A percentile compares a stretch with the other conserved stretches of the same genome.
These are phyloP conservation scores for Claviceps fusiformis DNA, from an alignment of 2,329 filamentous ascomycete species.

Conservation along the genomic window DNA sequence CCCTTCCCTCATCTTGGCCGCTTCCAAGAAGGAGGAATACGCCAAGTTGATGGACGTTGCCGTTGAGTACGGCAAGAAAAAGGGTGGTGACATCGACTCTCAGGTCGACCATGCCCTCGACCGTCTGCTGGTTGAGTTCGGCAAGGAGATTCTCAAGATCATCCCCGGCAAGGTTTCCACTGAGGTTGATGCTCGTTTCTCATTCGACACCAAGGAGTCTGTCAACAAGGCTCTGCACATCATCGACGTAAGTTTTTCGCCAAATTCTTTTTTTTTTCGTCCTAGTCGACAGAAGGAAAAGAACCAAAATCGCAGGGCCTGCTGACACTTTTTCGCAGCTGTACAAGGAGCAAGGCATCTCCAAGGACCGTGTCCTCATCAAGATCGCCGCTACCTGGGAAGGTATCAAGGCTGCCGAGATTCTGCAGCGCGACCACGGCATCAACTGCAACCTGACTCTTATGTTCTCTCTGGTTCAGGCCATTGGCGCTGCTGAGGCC, in stretches of 20 bases:
- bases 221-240: constrained; percentile 94
- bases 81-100: constrained; percentile 54
- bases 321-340: constrained; percentile 42
- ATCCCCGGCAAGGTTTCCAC: constrained; percentile 98
- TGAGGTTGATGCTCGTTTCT: constrained; percentile 92
- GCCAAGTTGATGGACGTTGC: constrained; percentile 80
- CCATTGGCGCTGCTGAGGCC: constrained; percentile 91
- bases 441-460: constrained; percentile 99
- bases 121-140: constrained; percentile 92
- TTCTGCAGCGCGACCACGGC: constrained; percentile 87
- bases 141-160: constrained; percentile 92
- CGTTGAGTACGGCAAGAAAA: constrained; percentile 71
- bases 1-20: constrained; percentile 94
- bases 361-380: constrained; percentile 91
- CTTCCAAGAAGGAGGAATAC: constrained; percentile 96
- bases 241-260: constrained; percentile 58
- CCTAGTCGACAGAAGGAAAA: background rate
- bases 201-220: constrained; percentile 85
- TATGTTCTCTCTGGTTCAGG: constrained; percentile 93
- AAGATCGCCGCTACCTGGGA: constrained; percentile 99
- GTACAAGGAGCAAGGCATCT: constrained; percentile 83
- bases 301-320: background rate
- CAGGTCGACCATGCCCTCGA: constrained; percentile 87
- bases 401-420: constrained; percentile 96
- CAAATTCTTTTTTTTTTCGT: too few relatives aligned